Base-by-base conservation (phyloP, 495 filamentous ascomycete species). In the Margaritispora aquatica region DNA sequence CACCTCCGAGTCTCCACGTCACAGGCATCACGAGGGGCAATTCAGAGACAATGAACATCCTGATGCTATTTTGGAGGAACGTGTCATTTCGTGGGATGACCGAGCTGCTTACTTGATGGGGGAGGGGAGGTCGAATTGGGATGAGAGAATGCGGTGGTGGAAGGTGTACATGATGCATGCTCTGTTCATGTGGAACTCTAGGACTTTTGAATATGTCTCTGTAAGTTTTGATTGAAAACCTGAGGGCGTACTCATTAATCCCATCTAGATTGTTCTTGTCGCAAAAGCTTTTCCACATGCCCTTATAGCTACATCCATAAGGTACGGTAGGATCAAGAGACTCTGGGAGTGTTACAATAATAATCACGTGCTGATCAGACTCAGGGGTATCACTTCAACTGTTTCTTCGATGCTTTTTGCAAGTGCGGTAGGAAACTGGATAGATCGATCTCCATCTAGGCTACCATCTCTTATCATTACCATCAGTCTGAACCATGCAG, bases 201-300 rank as follows among this genome's bases (percentile, higher is more conserved):
- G 67, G 47, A 69, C 68, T 1, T 74, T 71, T 41, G 72, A 74
- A 60, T 74, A 71, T 53, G 72, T 70, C 10, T 66, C 68, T 38
- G 72, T 74, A 61, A 36, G 68, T 67, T 21, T 26, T 26, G 19
- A 1, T 21, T n/a, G 5, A 46, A 26, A 55, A 20, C 29, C 23
- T 24, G 21, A 21, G 13, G 17, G 38, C 17, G 22, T 8, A 17
- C 7, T 23, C 27, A n/a, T 48, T 29, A 47, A 48, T 55, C 15
- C 44, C 26, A 2, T 20, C 15, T 26, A 74, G 73, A 70, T 86
- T 15, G 68, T 84, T 13, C 86, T 81, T 68, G 73, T 87, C 22
- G 84, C 84, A 1, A 59, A 71, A 1, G 77, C 83, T 48, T 85
- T 75, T 59, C 80, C 80, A 0, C 74, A 71, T 1, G 82, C 74